These are phyloP conservation scores for Parvularia atlantis DNA, from an alignment of 78 protist species.

Conservation along the genomic window DNA sequence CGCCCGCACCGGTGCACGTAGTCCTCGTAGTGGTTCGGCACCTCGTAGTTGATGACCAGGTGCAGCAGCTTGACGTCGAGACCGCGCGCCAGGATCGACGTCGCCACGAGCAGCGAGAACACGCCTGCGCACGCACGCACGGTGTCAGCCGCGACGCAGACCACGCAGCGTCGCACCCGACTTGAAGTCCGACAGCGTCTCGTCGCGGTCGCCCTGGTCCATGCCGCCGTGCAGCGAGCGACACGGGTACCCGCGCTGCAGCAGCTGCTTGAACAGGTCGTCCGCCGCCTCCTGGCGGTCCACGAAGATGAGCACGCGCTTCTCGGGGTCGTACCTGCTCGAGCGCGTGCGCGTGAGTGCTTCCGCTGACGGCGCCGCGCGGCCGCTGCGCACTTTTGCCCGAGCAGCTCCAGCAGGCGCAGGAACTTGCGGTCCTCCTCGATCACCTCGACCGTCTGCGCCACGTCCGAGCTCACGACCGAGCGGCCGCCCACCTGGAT, in stretches of 20 bases:
- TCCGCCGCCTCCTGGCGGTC: slow-evolving; percentile 76
- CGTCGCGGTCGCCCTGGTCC: slow-evolving; percentile 91
- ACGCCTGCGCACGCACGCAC: too few species aligned
- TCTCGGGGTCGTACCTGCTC: not conserved
- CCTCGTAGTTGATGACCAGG: slow-evolving; percentile 86
- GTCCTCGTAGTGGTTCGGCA: slow-evolving; percentile 90
- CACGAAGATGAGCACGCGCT: slow-evolving; percentile 77
- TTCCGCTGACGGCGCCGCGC: too few species aligned
- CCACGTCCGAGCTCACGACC: slow-evolving; percentile 55
- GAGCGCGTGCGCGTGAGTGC: too few species aligned
- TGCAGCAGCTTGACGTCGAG: slow-evolving; percentile 82
- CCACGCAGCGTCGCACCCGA: too few species aligned
- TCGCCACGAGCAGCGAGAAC: slow-evolving; percentile 76
- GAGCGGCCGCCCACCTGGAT: slow-evolving; percentile 82
- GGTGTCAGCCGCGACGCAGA: too few species aligned
- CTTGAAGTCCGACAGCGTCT: slow-evolving; percentile 71
- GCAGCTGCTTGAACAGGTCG: slow-evolving; percentile 46
- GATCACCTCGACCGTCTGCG: slow-evolving; percentile 79
- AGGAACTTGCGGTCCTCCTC: slow-evolving; percentile 21
- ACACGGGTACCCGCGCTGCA: slow-evolving; percentile 43
- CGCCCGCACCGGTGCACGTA: slow-evolving; percentile 96
- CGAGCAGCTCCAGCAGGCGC: slow-evolving; percentile 30
- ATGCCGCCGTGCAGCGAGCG: slow-evolving; percentile 88
- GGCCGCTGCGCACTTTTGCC: not conserved
- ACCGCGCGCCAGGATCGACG: slow-evolving; percentile 97